Conservation (phyloP, 345 rosid genomes). For the Lagerstroemia speciosa region DNA sequence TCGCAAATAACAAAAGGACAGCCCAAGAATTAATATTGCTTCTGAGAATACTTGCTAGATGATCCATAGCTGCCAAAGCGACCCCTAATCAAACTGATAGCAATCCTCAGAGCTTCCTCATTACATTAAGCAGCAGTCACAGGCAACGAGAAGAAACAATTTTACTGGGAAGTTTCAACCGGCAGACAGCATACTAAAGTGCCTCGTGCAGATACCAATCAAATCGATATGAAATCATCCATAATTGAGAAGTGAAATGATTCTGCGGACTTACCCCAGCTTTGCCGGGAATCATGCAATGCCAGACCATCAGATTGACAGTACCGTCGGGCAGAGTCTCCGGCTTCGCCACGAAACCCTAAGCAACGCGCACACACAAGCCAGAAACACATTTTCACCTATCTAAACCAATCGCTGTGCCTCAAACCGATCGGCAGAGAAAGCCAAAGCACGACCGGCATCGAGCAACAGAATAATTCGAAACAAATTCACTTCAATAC, state of each 20-base stretch:
- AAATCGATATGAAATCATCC: neutral
- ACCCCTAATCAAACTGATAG: neutral
- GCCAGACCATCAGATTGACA: conserved; percentile 91
- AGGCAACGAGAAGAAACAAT: neutral
- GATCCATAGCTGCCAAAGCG: neutral
- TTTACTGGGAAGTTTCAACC: neutral
- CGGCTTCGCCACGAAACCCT: conserved; percentile 99
- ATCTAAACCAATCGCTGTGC: neutral
- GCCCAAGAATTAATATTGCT: neutral
- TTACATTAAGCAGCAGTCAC: neutral
- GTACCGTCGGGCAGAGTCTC: conserved; percentile 71
- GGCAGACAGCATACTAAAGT: neutral
- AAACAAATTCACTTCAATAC: conserved; percentile 2
- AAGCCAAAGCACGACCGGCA: neutral
- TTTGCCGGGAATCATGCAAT: conserved; percentile 95
- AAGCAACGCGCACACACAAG: conserved; percentile 10
- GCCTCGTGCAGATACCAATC: neutral
- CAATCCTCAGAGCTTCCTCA: neutral
- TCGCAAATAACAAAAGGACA: neutral
- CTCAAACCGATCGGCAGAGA: conserved; percentile 2
- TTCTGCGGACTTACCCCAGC: conserved; percentile 51
- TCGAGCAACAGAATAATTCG: neutral
- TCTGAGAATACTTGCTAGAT: neutral
- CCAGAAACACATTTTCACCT: neutral
- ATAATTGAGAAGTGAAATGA: neutral